Conservation (phyloP, 805 yeast species). For the Monosporozyma siamensis region DNA sequence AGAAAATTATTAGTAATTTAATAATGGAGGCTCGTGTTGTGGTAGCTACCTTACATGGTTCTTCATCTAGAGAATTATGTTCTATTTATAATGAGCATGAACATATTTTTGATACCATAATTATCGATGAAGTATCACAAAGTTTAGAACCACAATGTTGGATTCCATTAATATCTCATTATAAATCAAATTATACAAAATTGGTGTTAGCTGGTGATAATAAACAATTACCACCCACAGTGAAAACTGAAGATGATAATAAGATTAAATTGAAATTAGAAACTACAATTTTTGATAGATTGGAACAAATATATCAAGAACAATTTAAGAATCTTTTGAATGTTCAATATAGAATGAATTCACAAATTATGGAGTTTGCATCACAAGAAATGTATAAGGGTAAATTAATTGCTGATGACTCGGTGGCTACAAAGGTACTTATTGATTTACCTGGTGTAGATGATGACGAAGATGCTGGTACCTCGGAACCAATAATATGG, state of each 20-base stretch:
- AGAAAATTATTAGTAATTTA: slow-evolving; percentile 48
- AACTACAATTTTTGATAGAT: slow-evolving; percentile 71
- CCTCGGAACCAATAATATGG: slow-evolving; percentile 58
- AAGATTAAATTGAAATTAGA: slow-evolving; percentile 41
- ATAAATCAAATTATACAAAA: slow-evolving; percentile 39
- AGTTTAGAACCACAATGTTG: slow-evolving; percentile 92
- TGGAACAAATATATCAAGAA: slow-evolving; percentile 42
- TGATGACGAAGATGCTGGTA: slow-evolving; percentile 46
- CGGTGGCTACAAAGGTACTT: slow-evolving; percentile 45
- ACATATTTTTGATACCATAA: slow-evolving; percentile 60
- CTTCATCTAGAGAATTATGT: slow-evolving; percentile 64
- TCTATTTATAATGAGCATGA: slow-evolving; percentile 34
- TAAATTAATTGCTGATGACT: slow-evolving; percentile 49
- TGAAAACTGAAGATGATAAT: slow-evolving; percentile 45
- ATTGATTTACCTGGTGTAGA: slow-evolving; percentile 45
- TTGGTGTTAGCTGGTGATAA: slow-evolving; percentile 88
- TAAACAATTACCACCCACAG: slow-evolving; percentile 84
- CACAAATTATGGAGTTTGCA: slow-evolving; percentile 67
- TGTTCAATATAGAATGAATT: slow-evolving; percentile 83
- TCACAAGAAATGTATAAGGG: slow-evolving; percentile 57
- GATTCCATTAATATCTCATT: slow-evolving; percentile 76
- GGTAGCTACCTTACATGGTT: slow-evolving; percentile 79
- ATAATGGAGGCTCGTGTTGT: slow-evolving; percentile 58
- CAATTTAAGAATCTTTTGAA: slow-evolving; percentile 50
- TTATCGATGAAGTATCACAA: slow-evolving; percentile 94